Conservation (phyloP, 2,329 filamentous ascomycete genomes). For the Trichoderma atroviride region DNA sequence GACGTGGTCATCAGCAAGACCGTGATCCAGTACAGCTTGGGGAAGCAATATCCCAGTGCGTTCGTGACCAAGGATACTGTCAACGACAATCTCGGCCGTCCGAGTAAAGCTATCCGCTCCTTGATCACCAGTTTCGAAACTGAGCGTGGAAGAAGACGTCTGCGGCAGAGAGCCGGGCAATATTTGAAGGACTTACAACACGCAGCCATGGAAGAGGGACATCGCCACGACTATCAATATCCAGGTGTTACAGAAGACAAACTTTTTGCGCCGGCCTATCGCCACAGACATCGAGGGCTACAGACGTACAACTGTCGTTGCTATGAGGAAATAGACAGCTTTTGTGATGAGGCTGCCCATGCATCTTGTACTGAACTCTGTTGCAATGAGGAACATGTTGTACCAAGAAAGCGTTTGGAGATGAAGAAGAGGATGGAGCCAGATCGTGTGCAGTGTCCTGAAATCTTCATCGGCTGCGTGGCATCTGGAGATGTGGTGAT, state of each 20-base stretch:
- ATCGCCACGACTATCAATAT: background rate
- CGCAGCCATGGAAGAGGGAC: background rate
- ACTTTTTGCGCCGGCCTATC: background rate
- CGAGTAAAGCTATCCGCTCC: conserved; percentile 34
- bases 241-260: background rate
- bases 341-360: background rate
- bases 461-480: background rate
- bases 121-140: conserved; percentile 32
- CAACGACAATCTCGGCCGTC: conserved; percentile 34
- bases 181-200: conserved; percentile 16
- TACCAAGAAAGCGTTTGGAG: background rate
- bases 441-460: background rate
- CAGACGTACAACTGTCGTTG: background rate
- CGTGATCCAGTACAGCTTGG: conserved; percentile 37
- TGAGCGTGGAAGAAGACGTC: too few relatives aligned
- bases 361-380: background rate
- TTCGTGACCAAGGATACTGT: conserved; percentile 35
- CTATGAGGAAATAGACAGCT: background rate
- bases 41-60: conserved; percentile 31
- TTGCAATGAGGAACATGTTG: background rate
- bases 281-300: background rate
- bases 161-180: background rate
- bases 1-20: conserved; percentile 39
- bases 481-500: background rate
- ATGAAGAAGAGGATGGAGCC: background rate